Conservation (phyloP, 164 flowering plant genomes). For the Malania oleifera region DNA sequence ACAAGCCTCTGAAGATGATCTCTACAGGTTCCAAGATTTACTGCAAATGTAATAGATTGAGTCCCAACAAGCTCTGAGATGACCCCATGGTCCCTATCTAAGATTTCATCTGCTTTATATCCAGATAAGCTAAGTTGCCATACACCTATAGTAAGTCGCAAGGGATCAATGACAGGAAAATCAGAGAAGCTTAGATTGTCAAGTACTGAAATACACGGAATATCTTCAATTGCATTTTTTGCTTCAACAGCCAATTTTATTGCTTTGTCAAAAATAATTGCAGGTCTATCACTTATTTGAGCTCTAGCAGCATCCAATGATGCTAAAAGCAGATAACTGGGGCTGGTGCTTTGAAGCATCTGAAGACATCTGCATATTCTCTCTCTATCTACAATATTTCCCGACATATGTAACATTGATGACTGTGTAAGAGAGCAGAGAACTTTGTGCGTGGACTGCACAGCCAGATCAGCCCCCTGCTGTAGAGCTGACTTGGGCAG, state of each 20-base stretch:
- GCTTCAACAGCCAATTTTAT: slow-evolving; percentile 29
- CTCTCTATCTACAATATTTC: slow-evolving; percentile 41
- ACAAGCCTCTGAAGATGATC: slow-evolving; percentile 39
- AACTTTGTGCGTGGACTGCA: slow-evolving; percentile 59
- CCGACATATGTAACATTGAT: slow-evolving; percentile 51
- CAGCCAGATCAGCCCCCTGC: slow-evolving; percentile 49
- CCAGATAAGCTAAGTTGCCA: slow-evolving; percentile 43
- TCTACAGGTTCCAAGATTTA: slow-evolving; percentile 36
- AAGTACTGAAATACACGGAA: slow-evolving; percentile 31
- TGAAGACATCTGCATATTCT: slow-evolving; percentile 44
- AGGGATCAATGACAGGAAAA: slow-evolving; percentile 33
- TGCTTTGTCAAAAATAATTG: slow-evolving; percentile 27
- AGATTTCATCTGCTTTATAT: slow-evolving; percentile 45
- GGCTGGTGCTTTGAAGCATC: slow-evolving; percentile 54
- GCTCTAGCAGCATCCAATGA: slow-evolving; percentile 57
- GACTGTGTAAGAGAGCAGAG: slow-evolving; percentile 52
- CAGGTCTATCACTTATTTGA: slow-evolving; percentile 33
- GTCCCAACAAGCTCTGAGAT: slow-evolving; percentile 46
- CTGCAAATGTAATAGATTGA: slow-evolving; percentile 35
- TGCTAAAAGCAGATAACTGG: slow-evolving; percentile 46
- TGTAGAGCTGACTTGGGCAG: slow-evolving; percentile 45
- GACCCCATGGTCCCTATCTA: slow-evolving; percentile 28
- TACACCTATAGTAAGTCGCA: slow-evolving; percentile 38
- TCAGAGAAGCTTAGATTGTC: slow-evolving; percentile 18
- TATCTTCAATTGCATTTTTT: slow-evolving; percentile 17